Base-by-base conservation (phyloP, 441 rosid species). In the Gossypium davidsonii region DNA sequence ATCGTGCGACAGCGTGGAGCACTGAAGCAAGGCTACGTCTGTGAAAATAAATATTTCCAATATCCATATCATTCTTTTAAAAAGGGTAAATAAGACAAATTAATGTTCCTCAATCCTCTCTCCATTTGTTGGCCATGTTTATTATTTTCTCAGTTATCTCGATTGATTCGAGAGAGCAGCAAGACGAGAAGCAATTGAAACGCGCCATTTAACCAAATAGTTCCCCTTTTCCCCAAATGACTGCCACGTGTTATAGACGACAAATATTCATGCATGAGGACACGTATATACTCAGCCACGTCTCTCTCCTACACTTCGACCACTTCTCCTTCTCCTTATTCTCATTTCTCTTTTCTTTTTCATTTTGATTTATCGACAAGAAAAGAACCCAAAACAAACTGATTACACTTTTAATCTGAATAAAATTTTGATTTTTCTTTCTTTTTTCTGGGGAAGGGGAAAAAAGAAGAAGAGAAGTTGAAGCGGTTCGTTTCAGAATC, bases 231-330 rank as follows among this genome's bases (percentile, higher is more conserved):
- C 25, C 71, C 15, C 20, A 12, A 3, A 21, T 12, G 14, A 7
- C 72, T 65, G 77, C 66, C 83, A 70, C 80, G 76, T 77, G 78
- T 57, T 1, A 4, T 8, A 15, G 57, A 12, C 70, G 1, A 17
- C 11, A 11, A 55, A 67, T 65, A 78, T 77, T 82, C 97, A 86
- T 88, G 94, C 90, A 85, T 31, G 79, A 74, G 15, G 44, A 78
- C 91, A 88, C 93, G 92, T 85, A 39, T 0, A 67, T 55, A 1
- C 76, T 4, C 65, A 28, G 37, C 56, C 56, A 39, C 48, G 28
- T 42, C 57, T 62, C 28, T 65, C 73, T 17, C 66, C 0, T 37
- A 63, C 25, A 18, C 28, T 37, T 23, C 18, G 14, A 48, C 15
- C 71, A 12, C 78, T 37, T 55, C 62, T 2, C 11, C 77, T 37